These are phyloP conservation scores for Chlorella ohadii DNA, from an alignment of 139 green algal genomes.

Conservation along the genomic window DNA sequence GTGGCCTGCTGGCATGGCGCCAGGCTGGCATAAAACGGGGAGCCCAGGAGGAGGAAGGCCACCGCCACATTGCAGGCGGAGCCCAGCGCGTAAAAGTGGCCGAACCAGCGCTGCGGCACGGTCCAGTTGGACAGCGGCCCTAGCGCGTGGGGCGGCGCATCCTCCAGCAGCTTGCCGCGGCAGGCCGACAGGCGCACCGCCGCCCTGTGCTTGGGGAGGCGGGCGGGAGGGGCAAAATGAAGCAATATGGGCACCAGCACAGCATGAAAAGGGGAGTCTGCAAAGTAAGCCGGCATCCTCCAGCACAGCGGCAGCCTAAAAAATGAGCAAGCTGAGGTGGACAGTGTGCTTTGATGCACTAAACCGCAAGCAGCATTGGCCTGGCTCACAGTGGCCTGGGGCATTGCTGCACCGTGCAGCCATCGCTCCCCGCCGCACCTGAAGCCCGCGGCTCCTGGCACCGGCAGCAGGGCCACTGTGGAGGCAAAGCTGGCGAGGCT, in stretches of 20 bases:
- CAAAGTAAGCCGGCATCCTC: no score
- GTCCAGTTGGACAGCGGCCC: slow-evolving; percentile 55
- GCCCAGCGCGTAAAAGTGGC: slow-evolving; percentile 81
- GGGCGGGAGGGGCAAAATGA: not conserved
- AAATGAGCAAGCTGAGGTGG: no score
- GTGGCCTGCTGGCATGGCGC: not conserved
- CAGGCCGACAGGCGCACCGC: slow-evolving; percentile 57
- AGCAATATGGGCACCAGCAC: no score
- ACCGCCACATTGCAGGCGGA: slow-evolving; percentile 32
- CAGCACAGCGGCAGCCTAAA: no score
- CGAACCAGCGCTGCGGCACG: slow-evolving; percentile 81
- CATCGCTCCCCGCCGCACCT: slow-evolving; percentile 44
- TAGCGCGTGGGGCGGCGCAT: slow-evolving; percentile 38
- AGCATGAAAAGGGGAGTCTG: no score
- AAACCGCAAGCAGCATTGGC: no score
- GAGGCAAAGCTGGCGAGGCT: slow-evolving; percentile 55
- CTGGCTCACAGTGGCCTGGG: no score
- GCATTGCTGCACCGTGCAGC: no score
- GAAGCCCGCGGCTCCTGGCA: slow-evolving; percentile 54
- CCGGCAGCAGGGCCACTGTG: slow-evolving; percentile 55
- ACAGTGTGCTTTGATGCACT: no score
- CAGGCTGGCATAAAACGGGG: not conserved
- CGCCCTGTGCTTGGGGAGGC: slow-evolving; percentile 16
- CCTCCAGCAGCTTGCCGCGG: slow-evolving; percentile 69
- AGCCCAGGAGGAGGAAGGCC: not conserved